Evolutionary conservation across 495 filamentous ascomycete species (phyloP), one percentile per base, ranked within the genome.

Genomic region (Melanomma pulvis-pyrius): DNA sequence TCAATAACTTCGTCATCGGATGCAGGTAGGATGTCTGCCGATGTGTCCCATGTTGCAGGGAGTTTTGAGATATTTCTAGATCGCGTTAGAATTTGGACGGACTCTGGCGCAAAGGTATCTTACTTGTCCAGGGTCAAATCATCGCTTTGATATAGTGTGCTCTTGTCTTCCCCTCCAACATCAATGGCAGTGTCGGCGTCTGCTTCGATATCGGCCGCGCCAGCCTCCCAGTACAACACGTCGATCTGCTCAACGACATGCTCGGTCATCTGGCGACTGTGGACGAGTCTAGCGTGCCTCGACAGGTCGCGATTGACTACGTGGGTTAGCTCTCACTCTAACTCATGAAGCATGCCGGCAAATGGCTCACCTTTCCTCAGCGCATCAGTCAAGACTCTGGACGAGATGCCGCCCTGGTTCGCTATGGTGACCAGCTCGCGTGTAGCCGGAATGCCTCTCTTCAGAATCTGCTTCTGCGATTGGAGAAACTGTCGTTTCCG

Each of bases 211-310:
- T 82, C 81, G 72, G 78, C 74, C 11, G 64, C 81, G 30, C 80
- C 79, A 0, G 79, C 71, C 25, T 77, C 68, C 82, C 86, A 87
- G 72, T 93, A 94, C 55, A 93, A 76, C 55, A 77, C 78, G 69
- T 92, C 86, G 47, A 96, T 87, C 79, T 96, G 91, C 75, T 92
- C 88, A 24, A 90, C 91, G 44, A 96, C 84, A 77, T 92, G 89
- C 36, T 90, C 84, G 60, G 87, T 85, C 0, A 89, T 86, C 69
- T 93, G 90, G 0, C 88, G 84, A 13, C 87, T 84, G 77, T 93
- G 93, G 17, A 86, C 87, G 34, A 87, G 80, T 30, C 85, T 87
- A 63, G 83, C 82, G 74, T 96, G 92, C 64, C 89, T 87, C 58
- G 83, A 84, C 39, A 92, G 78, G 24, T 79, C 77, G 47, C 83